A percentile compares a stretch with the other conserved stretches of the same genome.
Evolutionary conservation across 768 basidiomycete genomes (phyloP).

Genomic region (Boletus tylopilopsis): DNA sequence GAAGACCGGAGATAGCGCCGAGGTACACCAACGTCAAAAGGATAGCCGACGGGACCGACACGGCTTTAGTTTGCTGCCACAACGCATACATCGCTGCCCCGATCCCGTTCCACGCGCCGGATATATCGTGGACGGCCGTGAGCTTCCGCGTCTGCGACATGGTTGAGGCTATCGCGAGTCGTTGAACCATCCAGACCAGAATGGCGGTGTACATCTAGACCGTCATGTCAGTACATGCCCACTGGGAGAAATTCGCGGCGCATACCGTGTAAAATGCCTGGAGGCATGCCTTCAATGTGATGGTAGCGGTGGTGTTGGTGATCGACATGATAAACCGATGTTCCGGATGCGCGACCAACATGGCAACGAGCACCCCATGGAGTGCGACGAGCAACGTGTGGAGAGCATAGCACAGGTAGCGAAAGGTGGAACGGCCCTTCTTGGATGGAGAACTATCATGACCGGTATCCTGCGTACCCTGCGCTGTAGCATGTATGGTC

Average conservation of each 20-base stretch:
- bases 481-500: neutral
- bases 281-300: neutral
- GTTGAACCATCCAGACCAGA: constrained; percentile 4
- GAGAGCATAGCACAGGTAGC: neutral
- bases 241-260: too few relatives aligned
- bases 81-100: constrained; percentile 16
- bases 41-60: neutral
- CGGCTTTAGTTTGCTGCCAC: constrained; percentile 20
- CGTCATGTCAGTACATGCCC: neutral
- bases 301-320: neutral
- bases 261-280: neutral
- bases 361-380: neutral
- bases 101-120: constrained; percentile 20
- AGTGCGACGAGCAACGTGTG: neutral
- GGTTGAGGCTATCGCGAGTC: constrained; percentile 6
- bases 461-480: neutral
- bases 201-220: constrained; percentile 15
- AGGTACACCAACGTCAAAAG: neutral
- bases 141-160: constrained; percentile 11
- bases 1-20: constrained; percentile 12
- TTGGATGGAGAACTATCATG: too few relatives aligned
- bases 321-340: neutral
- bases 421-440: neutral
- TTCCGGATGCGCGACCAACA: neutral
- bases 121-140: constrained; percentile 18